Base-by-base conservation (phyloP, 2,329 filamentous ascomycete species). In the Xenoacremonium recifei region DNA sequence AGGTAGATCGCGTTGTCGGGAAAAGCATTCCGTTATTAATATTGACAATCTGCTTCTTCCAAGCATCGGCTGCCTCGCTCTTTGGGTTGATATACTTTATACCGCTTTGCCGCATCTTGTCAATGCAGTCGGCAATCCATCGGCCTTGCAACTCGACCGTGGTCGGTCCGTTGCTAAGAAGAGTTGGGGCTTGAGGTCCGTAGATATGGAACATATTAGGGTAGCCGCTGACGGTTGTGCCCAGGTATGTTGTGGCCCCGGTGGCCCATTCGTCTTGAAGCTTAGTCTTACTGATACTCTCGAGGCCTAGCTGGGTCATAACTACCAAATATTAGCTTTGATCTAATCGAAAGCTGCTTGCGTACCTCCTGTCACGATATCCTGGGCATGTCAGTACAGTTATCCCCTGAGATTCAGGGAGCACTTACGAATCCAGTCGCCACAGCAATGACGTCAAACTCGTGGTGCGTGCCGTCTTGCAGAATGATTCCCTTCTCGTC, bases 181-280 rank as follows among this genome's bases (percentile, higher is more conserved):
- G 68, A 0, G 77, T 80, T 0, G 79, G 79, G 0, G 66, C 75
- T n/a, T 83, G 79, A 1, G 71, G 65, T 0, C 78, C 78, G 53
- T 80, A 82, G 36, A 75, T 62, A 48, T 71, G 64, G 59, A 76
- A 75, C 69, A 76, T 73, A 53, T 75, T 76, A 21, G 72, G 72
- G 36, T 70, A 76, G 12, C 68, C 69, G 36, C 55, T 54, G 25
- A 72, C 64, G 0, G 67, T 69, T 4, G 59, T 64, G 5, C 73
- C 72, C 3, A 76, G 65, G 40, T 73, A 73, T 0, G 71, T 73
- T 33, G 61, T 60, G 3, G 67, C 66, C 0, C 67, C 68, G 2
- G 52, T 39, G 17, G 53, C 49, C 72, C 72, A 75, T 39, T 73
- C 60, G n/a, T 72, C 60, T 16, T 65, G n/a, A 5, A 75, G 65